These are phyloP conservation scores for Vinca major DNA, from an alignment of 305 asterid genomes.

Conservation along the genomic window DNA sequence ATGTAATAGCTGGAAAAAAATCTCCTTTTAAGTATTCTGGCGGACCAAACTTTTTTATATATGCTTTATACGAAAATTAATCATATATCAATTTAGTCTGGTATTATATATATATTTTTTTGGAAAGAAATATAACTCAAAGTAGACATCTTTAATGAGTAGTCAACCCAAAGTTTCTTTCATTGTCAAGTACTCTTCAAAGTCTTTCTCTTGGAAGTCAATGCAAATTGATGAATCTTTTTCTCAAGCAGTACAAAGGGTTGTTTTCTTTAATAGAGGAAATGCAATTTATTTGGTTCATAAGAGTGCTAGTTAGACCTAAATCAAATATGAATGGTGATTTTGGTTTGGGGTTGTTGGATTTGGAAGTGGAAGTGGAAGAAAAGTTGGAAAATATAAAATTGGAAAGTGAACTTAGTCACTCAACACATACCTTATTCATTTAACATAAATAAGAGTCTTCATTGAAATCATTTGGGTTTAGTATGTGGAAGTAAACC, in stretches of 20 bases:
- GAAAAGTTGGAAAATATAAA: background rate
- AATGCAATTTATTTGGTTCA: background rate
- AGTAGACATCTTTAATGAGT: background rate
- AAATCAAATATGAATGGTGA: background rate
- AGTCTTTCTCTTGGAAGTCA: background rate
- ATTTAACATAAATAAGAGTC: background rate
- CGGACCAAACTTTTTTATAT: too few relatives aligned
- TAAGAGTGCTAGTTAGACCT: background rate
- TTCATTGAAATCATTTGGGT: background rate
- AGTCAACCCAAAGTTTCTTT: background rate
- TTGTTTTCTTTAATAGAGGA: background rate
- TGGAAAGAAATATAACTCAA: background rate
- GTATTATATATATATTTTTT: background rate
- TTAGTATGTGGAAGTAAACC: constrained; percentile 7
- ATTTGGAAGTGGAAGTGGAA: constrained; percentile 5
- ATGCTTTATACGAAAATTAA: too few relatives aligned
- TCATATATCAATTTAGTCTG: background rate
- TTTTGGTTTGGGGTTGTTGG: constrained; percentile 4
- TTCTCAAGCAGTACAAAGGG: background rate
- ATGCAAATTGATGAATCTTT: background rate
- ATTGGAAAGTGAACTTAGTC: constrained; percentile 5
- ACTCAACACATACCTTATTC: constrained; percentile 1
- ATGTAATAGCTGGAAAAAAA: too few relatives aligned
- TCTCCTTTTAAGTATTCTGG: too few relatives aligned
- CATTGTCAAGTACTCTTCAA: background rate